Base-by-base conservation (phyloP, 257 asterid genomes). In the Solanum paucissectum region DNA sequence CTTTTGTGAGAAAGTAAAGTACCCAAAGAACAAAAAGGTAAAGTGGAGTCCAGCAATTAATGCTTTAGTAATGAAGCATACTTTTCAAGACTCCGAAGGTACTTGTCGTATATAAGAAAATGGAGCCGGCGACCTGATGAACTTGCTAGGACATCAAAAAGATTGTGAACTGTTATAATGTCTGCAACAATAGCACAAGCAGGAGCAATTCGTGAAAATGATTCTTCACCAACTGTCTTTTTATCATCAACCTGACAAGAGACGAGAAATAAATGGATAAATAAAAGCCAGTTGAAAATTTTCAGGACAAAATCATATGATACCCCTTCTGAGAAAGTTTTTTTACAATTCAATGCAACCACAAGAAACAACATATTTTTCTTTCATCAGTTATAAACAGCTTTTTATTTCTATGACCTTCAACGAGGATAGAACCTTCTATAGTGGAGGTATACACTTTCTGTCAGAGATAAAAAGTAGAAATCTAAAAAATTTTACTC, bases 151-250 rank as follows among this genome's bases (percentile, higher is more conserved):
- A 91, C 93, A 90, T 94, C 95, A 88, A 93, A 96, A 86, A 96
- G 99, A 93, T 96, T 96, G 92, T 95, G 97, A 89, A 93, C 99
- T 49, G 97, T 96, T 86, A 94, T 92, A 79, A 88, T 91, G 87
- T 96, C 98, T 66, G 98, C 98, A 84, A 96, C 92, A 89, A 93
- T 89, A 85, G 94, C 90, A 87, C 96, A 93, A 32, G 98, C 93
- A 29, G 98, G 98, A 89, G 98, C 98, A 93, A 94, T 94, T 90
- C 99, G 97, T 86, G 98, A 93, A 91, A 96, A 96, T 74, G 98
- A 98, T 89, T 96, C 98, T 52, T 89, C 92, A 69, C 99, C 99
- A 85, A 95, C 98, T 81, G 98, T 95, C 90, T 92, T 95, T 91
- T 93, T 92, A 90, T 94, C 93, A 88, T 94, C 99, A 79, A 96